Evolutionary conservation across 1,284 basidiomycete species (phyloP).

Genomic region (Apiotrichum gracile): DNA sequence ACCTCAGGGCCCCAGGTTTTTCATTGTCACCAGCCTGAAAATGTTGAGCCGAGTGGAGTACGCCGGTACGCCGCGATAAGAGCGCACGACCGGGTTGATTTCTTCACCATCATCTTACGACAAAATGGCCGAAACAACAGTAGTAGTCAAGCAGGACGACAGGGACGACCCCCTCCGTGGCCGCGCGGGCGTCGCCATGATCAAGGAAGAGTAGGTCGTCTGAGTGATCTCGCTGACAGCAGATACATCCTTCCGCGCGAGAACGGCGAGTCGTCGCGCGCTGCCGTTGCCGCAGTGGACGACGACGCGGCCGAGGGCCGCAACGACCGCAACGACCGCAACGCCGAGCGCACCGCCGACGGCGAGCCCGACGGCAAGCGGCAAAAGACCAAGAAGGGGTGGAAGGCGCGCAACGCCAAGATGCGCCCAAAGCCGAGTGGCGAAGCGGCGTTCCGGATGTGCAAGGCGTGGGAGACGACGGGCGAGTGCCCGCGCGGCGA

Average conservation of each 20-base stretch:
- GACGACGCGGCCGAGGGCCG: conserved; percentile 65
- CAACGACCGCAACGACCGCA: conserved; percentile 23
- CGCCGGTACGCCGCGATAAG: too few species aligned
- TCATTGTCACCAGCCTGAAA: too few species aligned
- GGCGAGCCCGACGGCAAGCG: conserved; percentile 25
- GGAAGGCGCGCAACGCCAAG: conserved; percentile 64
- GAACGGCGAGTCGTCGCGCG: conserved; percentile 51
- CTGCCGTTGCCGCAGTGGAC: conserved; percentile 8
- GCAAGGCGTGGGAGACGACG: conserved; percentile 35
- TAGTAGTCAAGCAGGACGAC: neutral
- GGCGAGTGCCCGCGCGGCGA: conserved; percentile 21
- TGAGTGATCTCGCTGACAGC: neutral
- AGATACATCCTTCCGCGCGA: conserved; percentile 55
- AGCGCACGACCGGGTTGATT: neutral
- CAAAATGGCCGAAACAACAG: neutral
- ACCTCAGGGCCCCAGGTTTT: too few species aligned
- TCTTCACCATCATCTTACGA: neutral
- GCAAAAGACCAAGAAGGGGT: conserved; percentile 51
- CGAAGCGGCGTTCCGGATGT: conserved; percentile 36
- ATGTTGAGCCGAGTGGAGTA: too few species aligned
- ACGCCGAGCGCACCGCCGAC: too few species aligned
- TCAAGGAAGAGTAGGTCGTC: conserved; percentile 66
- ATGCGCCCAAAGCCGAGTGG: conserved; percentile 61
- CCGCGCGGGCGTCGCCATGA: conserved; percentile 57
- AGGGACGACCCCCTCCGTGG: conserved; percentile 5